Evolutionary conservation across 139 green algal genomes (phyloP).

Genomic region (Pseudopediastrum boryanum): DNA sequence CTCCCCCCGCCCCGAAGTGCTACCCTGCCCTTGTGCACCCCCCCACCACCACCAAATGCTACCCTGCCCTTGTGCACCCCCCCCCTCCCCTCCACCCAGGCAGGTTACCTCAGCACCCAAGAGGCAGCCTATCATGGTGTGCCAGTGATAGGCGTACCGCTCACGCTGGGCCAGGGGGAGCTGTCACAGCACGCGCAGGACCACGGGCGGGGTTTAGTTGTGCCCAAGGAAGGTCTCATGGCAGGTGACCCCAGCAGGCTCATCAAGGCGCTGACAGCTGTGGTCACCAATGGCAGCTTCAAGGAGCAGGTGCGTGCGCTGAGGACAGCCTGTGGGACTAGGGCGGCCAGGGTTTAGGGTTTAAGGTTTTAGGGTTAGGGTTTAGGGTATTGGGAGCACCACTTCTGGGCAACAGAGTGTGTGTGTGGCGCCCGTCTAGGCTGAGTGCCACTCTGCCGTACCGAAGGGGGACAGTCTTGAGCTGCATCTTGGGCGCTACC

Average conservation of each 20-base stretch:
- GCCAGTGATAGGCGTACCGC: constrained; percentile 3
- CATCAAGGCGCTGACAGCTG: not conserved
- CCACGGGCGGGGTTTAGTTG: constrained; percentile 7
- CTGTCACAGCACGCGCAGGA: not conserved
- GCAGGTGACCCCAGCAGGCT: not conserved
- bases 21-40: not conserved
- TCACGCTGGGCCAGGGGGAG: constrained; percentile 23
- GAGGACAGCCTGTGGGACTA: not conserved
- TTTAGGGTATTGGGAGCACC: not conserved
- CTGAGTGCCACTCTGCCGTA: not conserved
- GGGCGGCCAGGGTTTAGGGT: not conserved
- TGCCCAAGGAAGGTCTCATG: not conserved
- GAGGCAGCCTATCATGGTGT: constrained; percentile 28
- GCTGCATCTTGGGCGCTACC: too few species aligned
- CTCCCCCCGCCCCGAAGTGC: too few species aligned
- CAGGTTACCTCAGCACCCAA: constrained; percentile 28
- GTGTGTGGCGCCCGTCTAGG: not conserved
- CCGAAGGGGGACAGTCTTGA: not conserved
- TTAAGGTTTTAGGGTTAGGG: not conserved
- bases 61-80: not conserved
- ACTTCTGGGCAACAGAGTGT: not conserved
- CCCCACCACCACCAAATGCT: not conserved
- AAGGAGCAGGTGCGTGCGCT: constrained; percentile 13
- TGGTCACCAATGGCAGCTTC: constrained; percentile 19
- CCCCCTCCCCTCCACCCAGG: not conserved